A percentile compares a stretch with the other conserved stretches of the same genome.
Evolutionary conservation across 2,329 filamentous ascomycete genomes (phyloP).

Genomic region (Cordyceps pruinosa): DNA sequence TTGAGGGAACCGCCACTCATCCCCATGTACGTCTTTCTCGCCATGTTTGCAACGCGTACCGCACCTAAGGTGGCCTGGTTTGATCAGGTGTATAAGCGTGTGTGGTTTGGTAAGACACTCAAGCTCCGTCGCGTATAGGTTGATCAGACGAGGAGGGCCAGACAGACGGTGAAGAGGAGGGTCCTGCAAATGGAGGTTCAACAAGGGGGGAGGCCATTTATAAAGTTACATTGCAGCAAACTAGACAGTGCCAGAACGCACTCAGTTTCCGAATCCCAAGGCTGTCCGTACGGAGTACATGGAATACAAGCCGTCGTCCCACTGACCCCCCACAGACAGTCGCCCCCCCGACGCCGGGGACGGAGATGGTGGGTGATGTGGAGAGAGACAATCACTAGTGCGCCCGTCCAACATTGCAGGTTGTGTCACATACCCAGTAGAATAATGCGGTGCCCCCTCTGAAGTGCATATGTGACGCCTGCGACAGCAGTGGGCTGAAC

Average conservation of each 20-base stretch:
- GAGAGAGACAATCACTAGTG: conserved; percentile 3
- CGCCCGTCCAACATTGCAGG: not conserved
- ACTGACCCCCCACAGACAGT: conserved; percentile 5
- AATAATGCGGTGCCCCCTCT: not conserved
- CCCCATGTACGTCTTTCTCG: conserved; percentile 50
- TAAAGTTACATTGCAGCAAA: conserved; percentile 10
- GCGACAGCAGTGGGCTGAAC: not conserved
- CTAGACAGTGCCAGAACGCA: not conserved
- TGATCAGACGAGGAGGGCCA: not conserved
- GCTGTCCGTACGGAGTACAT: not conserved
- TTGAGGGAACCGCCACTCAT: conserved; percentile 59
- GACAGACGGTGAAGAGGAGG: conserved; percentile 1
- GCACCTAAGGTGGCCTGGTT: not conserved
- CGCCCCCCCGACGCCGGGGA: not conserved
- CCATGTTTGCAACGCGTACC: conserved; percentile 16
- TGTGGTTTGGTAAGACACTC: not conserved
- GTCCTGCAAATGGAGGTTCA: not conserved
- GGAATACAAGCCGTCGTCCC: not conserved
- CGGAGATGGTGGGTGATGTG: conserved; percentile 5
- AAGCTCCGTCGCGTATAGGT: not conserved
- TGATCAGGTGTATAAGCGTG: not conserved
- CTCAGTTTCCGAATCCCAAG: not conserved
- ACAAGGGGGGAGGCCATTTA: not conserved
- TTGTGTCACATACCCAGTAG: not conserved
- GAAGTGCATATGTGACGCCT: not conserved